Percentiles rank a stretch among this genome's conserved stretches.
Conservation (phyloP, 768 basidiomycete species). For the Tubosaeta brunneosetosa region DNA sequence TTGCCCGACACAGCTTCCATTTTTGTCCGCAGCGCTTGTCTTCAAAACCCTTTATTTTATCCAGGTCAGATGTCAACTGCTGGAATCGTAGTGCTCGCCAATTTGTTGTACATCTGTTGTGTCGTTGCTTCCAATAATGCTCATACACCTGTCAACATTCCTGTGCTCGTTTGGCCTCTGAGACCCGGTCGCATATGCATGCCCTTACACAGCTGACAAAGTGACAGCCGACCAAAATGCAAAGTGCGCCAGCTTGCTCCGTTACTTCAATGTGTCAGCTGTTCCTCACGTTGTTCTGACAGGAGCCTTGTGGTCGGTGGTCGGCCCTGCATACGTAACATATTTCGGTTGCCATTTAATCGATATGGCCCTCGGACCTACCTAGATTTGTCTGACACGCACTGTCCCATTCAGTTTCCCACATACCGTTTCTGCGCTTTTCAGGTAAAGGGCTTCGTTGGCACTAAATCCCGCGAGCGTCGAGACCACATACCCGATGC, state of each 20-base stretch:
- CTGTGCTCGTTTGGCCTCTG: conserved; percentile 19
- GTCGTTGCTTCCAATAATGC: conserved; percentile 21
- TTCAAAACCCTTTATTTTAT: conserved; percentile 11
- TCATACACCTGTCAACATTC: conserved; percentile 20
- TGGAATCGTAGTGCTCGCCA: conserved; percentile 21
- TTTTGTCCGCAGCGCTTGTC: conserved; percentile 17
- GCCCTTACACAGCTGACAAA: conserved; percentile 26
- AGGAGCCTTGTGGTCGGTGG: conserved; percentile 32
- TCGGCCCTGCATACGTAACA: conserved; percentile 31
- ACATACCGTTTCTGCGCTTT: conserved; percentile 29
- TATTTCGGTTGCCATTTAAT: conserved; percentile 35
- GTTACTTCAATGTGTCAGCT: conserved; percentile 24
- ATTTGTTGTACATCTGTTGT: conserved; percentile 26
- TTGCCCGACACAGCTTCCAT: conserved; percentile 14
- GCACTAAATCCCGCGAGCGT: conserved; percentile 35
- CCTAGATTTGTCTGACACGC: conserved; percentile 29
- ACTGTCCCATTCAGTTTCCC: conserved; percentile 30
- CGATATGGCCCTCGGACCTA: conserved; percentile 37
- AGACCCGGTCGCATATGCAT: conserved; percentile 27
- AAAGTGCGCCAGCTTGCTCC: conserved; percentile 32
- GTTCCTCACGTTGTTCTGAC: conserved; percentile 28
- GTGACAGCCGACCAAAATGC: conserved; percentile 23
- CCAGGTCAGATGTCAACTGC: conserved; percentile 19
- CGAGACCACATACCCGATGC: conserved; percentile 33
- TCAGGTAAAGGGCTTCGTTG: conserved; percentile 33